These are phyloP conservation scores for Epicoccum sorghinum DNA, from an alignment of 2,329 filamentous ascomycete genomes.

Conservation along the genomic window DNA sequence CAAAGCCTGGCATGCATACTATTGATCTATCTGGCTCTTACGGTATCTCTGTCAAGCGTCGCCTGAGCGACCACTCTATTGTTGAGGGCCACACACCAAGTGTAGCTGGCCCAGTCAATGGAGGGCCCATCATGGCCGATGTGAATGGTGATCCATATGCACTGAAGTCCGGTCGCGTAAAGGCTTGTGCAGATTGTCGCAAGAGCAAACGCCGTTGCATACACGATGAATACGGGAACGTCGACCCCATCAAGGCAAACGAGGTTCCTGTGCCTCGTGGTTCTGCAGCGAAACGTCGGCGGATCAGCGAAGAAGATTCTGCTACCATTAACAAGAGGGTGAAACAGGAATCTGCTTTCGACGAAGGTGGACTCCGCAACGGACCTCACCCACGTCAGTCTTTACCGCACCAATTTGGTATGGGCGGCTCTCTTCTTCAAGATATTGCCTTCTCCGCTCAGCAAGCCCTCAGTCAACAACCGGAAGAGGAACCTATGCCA, in stretches of 20 bases:
- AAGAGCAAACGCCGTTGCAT: constrained; percentile 74
- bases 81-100: constrained; percentile 24
- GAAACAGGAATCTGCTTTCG: constrained; percentile 34
- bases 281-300: constrained; percentile 61
- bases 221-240: constrained; percentile 68
- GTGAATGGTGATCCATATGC: constrained; percentile 49
- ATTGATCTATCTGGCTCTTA: constrained; percentile 42
- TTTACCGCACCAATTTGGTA: constrained; percentile 27
- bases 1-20: constrained; percentile 39
- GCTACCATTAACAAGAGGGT: constrained; percentile 30
- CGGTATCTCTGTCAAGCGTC: constrained; percentile 42
- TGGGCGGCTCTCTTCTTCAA: constrained; percentile 28
- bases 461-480: constrained; percentile 30
- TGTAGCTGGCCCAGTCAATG: constrained; percentile 32
- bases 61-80: constrained; percentile 40
- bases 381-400: constrained; percentile 32
- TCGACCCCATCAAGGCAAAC: constrained; percentile 68
- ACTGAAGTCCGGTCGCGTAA: constrained; percentile 64
- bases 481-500: constrained; percentile 33
- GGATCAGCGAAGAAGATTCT: constrained; percentile 45
- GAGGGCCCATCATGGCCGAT: constrained; percentile 42
- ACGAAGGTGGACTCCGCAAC: constrained; percentile 30
- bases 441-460: constrained; percentile 41
- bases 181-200: constrained; percentile 69
- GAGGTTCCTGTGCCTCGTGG: constrained; percentile 66